phyloP scores from a whole-genome alignment of 2,329 filamentous ascomycete genomes.

The Trichophyton rubrum region DNA sequence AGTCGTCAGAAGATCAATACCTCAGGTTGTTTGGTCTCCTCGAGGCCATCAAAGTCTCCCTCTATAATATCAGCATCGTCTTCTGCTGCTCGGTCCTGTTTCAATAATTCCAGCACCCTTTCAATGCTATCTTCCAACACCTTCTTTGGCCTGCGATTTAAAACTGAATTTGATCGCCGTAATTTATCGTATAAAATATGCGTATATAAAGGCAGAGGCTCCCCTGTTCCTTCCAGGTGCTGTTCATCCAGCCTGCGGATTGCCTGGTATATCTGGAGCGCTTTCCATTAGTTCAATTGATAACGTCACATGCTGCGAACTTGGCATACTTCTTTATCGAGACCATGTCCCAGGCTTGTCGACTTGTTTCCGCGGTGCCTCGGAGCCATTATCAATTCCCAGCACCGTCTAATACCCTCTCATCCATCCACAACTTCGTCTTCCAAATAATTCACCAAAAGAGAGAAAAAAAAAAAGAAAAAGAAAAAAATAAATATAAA shows the following conservation, averaged over 20 bases:
- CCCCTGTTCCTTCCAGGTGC: conserved; percentile 39
- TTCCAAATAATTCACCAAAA: not conserved
- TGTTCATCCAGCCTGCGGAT: conserved; percentile 64
- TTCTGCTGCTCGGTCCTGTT: conserved; percentile 47
- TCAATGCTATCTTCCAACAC: conserved; percentile 77
- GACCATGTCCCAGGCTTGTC: conserved; percentile 39
- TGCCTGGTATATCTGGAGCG: conserved; percentile 55
- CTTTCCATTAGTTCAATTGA: conserved; percentile 5
- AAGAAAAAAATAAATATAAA: not conserved
- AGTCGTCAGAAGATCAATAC: conserved; percentile 15
- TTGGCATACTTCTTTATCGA: conserved; percentile 50
- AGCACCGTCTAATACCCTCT: not conserved
- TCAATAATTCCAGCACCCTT: conserved; percentile 61
- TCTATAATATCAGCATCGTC: conserved; percentile 41
- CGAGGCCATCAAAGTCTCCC: conserved; percentile 40
- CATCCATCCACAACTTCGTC: not conserved
- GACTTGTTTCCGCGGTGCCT: conserved; percentile 30
- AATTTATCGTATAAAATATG: conserved; percentile 63
- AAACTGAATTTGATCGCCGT: conserved; percentile 71
- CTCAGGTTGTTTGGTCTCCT: conserved; percentile 21
- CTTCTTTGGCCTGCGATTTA: conserved; percentile 71
- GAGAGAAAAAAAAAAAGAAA: not conserved
- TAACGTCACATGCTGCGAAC: not conserved
- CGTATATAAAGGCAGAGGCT: conserved; percentile 42
- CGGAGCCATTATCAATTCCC: conserved; percentile 23